A percentile compares a stretch with the other conserved stretches of the same genome.
Evolutionary conservation across 2,329 filamentous ascomycete species (phyloP).

Genomic region (Sporothrix brasiliensis): DNA sequence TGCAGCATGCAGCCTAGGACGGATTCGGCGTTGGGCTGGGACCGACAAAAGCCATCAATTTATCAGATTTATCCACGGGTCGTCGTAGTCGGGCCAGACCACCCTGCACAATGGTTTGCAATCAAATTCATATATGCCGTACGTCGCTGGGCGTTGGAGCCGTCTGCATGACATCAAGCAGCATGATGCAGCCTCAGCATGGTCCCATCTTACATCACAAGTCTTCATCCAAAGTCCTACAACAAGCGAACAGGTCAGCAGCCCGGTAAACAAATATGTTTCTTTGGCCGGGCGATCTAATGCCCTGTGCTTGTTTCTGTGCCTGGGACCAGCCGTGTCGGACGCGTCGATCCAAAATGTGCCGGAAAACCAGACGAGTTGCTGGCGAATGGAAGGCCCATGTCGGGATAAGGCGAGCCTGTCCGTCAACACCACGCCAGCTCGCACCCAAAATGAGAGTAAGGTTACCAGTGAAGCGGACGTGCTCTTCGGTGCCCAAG

Average conservation of each 20-base stretch:
- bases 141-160: not conserved
- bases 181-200: not conserved
- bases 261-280: not conserved
- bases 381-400: not conserved
- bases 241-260: not conserved
- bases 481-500: not conserved
- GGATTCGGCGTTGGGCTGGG: conserved; percentile 14
- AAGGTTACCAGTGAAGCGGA: not conserved
- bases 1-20: conserved; percentile 28
- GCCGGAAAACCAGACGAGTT: not conserved
- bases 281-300: not conserved
- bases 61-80: not conserved
- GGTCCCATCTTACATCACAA: not conserved
- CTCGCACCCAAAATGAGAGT: not conserved
- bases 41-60: not conserved
- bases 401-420: not conserved
- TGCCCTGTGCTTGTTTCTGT: conserved; percentile 5
- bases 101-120: conserved; percentile 16
- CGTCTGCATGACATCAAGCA: conserved; percentile 17
- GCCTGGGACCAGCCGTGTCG: conserved; percentile 15
- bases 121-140: not conserved
- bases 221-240: not conserved
- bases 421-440: conserved; percentile 13
- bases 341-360: conserved; percentile 19
- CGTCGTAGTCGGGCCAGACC: conserved; percentile 12